Conservation (phyloP, 352 stramenopile genomes). For the Aphanomyces invadans region DNA sequence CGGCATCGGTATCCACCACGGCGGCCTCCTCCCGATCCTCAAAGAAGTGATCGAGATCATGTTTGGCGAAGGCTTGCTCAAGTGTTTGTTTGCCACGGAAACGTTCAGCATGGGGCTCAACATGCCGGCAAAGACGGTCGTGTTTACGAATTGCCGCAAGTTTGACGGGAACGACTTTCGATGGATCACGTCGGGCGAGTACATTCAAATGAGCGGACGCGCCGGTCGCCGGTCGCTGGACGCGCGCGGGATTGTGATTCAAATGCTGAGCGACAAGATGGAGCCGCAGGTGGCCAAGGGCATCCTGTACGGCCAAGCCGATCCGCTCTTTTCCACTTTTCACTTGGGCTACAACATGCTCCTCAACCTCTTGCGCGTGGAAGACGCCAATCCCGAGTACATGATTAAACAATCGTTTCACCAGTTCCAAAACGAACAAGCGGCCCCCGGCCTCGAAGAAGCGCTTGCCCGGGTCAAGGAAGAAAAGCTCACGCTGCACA, state of each 20-base stretch:
- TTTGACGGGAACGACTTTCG: slow-evolving; percentile 93
- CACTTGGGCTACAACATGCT: slow-evolving; percentile 99
- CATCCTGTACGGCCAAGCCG: slow-evolving; percentile 94
- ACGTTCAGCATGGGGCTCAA: slow-evolving; percentile 99
- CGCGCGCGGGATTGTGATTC: slow-evolving; percentile 94
- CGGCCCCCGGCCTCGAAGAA: slow-evolving; percentile 62
- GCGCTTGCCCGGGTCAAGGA: slow-evolving; percentile 69
- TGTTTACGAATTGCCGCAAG: slow-evolving; percentile 97
- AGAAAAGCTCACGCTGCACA: slow-evolving; percentile 81
- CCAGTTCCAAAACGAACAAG: slow-evolving; percentile 92
- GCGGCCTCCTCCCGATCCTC: slow-evolving; percentile 96
- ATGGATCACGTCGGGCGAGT: slow-evolving; percentile 82
- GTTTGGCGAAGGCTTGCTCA: slow-evolving; percentile 95
- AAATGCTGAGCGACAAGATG: slow-evolving; percentile 99
- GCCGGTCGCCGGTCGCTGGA: slow-evolving; percentile 96
- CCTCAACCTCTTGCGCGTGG: slow-evolving; percentile 91
- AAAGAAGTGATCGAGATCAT: slow-evolving; percentile 99
- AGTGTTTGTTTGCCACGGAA: slow-evolving; percentile 98
- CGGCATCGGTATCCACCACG: slow-evolving; percentile 96
- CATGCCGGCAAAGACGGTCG: slow-evolving; percentile 95
- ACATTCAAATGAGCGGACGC: slow-evolving; percentile 96
- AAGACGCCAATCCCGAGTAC: slow-evolving; percentile 84
- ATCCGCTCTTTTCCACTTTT: slow-evolving; percentile 95
- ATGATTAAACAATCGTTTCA: slow-evolving; percentile 98
- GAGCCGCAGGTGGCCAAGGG: slow-evolving; percentile 88